phyloP scores from a whole-genome alignment of 805 yeast species.

The Isabelozyma rhagii region DNA sequence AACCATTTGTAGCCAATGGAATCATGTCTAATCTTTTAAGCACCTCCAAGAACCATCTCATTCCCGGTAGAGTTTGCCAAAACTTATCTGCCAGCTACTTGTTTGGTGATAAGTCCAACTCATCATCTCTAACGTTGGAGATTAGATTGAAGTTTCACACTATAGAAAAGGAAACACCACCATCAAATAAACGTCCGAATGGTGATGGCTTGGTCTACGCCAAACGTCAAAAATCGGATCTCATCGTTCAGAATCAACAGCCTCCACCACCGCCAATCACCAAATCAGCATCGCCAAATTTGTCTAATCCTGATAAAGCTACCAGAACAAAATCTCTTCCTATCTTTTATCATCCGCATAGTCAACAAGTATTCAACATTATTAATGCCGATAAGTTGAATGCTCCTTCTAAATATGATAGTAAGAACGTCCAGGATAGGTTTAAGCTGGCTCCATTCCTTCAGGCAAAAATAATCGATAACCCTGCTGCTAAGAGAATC shows the following conservation, averaged over 20 bases:
- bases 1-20: conserved; percentile 45
- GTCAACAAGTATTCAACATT: conserved; percentile 36
- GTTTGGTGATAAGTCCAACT: conserved; percentile 33
- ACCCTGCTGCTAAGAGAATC: conserved; percentile 24
- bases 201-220: conserved; percentile 3
- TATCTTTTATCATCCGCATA: conserved; percentile 35
- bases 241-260: conserved; percentile 7
- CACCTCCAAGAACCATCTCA: conserved; percentile 22
- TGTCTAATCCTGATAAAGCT: conserved; percentile 31
- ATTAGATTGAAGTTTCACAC: conserved; percentile 50
- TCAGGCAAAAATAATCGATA: conserved; percentile 39
- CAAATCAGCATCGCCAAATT: conserved; percentile 1
- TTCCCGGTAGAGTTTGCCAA: conserved; percentile 58
- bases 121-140: conserved; percentile 51
- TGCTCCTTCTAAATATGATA: conserved; percentile 35
- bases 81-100: conserved; percentile 47
- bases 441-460: conserved; percentile 45
- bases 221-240: neutral
- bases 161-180: conserved; percentile 16
- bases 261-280: neutral
- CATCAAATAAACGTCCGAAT: neutral
- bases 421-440: conserved; percentile 39
- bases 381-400: conserved; percentile 41
- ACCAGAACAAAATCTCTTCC: conserved; percentile 44
- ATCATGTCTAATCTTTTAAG: conserved; percentile 28